Base-by-base conservation (phyloP, 1,284 basidiomycete genomes). In the Lignosus rhinocerotis region DNA sequence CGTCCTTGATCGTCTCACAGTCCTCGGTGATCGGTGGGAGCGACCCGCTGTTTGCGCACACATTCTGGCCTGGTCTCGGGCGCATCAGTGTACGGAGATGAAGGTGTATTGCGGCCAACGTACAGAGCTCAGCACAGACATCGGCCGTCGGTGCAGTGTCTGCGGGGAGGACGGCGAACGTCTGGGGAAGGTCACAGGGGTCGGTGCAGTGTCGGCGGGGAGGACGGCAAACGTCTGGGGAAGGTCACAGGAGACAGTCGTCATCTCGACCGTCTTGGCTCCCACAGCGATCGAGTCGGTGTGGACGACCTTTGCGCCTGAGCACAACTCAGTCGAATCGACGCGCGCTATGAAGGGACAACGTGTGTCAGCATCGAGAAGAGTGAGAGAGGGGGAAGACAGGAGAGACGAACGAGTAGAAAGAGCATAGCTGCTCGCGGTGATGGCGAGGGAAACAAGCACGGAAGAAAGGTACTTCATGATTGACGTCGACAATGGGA, bases 11-110 rank as follows among this genome's bases (percentile, higher is more conserved):
- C 47, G 39, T 46, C 36, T 47, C 48, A 47, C 66, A 68, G 55
- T 68, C 66, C 25, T 66, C 65, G 31, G 56, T 57, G 33, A 52
- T 49, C 10, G 66, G 66, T 43, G 66, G 66, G 16, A 68, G 63
- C 25, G 44, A 21, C 1, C 64, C 64, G 32, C 51, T 52, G 56
- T 56, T 43, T 0, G 58, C 57, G 54, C 66, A 68, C 34, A 51
- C 51, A 52, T 66, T 47, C n/a, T 45, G 45, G 60, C 66, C 66
- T 67, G 50, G 50, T 25, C 25, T 25, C 9, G 32, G 6, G 16
- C 9, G 6, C 42, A 21, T 25, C 16, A 8, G 16, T 33, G 19
- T 6, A 31, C 12, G 11, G 14, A 30, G 47, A 17, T 19, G 10
- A 19, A 10, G 4, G 21, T 11, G 12, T 5, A 12, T 5, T 1